Conservation (phyloP, 1,284 basidiomycete species). For the Testicularia cyperi region DNA sequence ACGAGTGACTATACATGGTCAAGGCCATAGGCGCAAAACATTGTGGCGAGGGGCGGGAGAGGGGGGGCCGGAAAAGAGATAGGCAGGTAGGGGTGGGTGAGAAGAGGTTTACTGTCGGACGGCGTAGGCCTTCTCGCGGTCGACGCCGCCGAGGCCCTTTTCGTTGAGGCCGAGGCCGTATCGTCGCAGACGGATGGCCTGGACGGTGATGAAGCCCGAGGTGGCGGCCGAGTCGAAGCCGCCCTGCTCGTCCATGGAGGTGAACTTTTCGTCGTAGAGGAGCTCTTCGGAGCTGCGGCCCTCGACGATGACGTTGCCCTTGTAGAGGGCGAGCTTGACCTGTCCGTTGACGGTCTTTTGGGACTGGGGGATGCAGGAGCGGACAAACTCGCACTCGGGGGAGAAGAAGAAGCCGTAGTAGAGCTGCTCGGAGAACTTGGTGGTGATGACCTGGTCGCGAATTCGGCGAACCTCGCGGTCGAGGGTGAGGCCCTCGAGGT, state of each 20-base stretch:
- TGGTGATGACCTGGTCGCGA: constrained; percentile 90
- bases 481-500: constrained; percentile 93
- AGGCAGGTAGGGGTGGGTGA: no score
- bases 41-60: no score
- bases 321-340: constrained; percentile 87
- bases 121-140: constrained; percentile 50
- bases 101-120: no score
- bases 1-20: no score
- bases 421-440: constrained; percentile 83
- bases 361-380: constrained; percentile 75
- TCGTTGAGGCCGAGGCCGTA: constrained; percentile 50
- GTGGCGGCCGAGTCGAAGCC: constrained; percentile 72
- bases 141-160: constrained; percentile 49
- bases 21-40: no score
- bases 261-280: constrained; percentile 89
- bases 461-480: constrained; percentile 94
- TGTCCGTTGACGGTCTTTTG: constrained; percentile 95
- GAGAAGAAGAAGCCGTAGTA: constrained; percentile 96
- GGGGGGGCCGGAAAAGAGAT: no score
- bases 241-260: constrained; percentile 99
- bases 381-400: constrained; percentile 86
- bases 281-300: constrained; percentile 87
- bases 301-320: constrained; percentile 92
- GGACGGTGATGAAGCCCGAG: constrained; percentile 57
- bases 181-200: constrained; percentile 56